A percentile compares a stretch with the other conserved stretches of the same genome.
Evolutionary conservation across 768 basidiomycete species (phyloP).

Genomic region (Kondoa malvinella): DNA sequence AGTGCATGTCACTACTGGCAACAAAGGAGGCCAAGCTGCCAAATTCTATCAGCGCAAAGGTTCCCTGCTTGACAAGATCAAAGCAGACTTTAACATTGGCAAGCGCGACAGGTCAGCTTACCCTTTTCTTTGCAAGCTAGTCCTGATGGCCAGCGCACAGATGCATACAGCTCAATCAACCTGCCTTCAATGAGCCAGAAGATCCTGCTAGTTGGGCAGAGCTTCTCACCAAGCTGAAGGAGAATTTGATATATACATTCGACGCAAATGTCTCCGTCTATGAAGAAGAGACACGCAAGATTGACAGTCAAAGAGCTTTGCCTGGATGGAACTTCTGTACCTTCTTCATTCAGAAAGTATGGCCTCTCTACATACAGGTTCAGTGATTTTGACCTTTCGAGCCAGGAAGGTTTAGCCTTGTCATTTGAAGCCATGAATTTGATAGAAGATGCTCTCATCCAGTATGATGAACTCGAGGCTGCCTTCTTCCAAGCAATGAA

Average conservation of each 20-base stretch:
- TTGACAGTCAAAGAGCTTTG: constrained; percentile 74
- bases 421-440: constrained; percentile 83
- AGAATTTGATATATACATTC: constrained; percentile 67
- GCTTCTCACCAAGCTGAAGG: constrained; percentile 71
- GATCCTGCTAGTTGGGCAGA: constrained; percentile 53
- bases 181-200: constrained; percentile 42
- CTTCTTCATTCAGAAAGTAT: constrained; percentile 85
- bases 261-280: constrained; percentile 57
- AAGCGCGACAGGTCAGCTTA: constrained; percentile 45
- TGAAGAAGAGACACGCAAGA: constrained; percentile 78
- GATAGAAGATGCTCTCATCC: constrained; percentile 68
- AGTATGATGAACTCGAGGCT: constrained; percentile 80
- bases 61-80: constrained; percentile 73
- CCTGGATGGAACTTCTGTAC: constrained; percentile 98
- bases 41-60: constrained; percentile 62
- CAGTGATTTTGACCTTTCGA: constrained; percentile 16
- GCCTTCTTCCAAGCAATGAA: constrained; percentile 44
- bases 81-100: constrained; percentile 74
- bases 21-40: constrained; percentile 31
- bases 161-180: constrained; percentile 12
- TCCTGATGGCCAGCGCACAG: not conserved
- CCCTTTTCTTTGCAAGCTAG: not conserved
- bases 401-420: constrained; percentile 76
- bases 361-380: not conserved
- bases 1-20: constrained; percentile 62